Percentiles rank a stretch among this genome's conserved stretches.
These are phyloP conservation scores for Salix koriyanagi DNA, from an alignment of 345 rosid genomes.

Conservation along the genomic window DNA sequence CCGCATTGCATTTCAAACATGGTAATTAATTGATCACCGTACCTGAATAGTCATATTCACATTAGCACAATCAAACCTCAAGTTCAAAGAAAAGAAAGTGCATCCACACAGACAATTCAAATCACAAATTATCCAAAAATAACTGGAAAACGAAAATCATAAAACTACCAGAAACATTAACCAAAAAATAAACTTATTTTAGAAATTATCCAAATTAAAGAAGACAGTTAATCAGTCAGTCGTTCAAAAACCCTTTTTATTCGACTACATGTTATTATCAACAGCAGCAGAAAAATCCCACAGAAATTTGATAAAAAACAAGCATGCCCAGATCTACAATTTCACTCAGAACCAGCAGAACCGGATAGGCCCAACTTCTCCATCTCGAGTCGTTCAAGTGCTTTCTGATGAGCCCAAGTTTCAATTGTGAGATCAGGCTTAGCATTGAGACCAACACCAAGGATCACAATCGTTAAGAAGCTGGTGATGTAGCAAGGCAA, in stretches of 20 bases:
- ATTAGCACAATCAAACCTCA: neutral
- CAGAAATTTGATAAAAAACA: neutral
- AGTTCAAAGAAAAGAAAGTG: neutral
- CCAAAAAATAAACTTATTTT: neutral
- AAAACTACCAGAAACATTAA: neutral
- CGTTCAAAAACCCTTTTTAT: slow-evolving; percentile 10
- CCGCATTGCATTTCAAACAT: too few relatives aligned
- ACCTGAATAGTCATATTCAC: neutral
- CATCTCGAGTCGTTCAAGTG: slow-evolving; percentile 72
- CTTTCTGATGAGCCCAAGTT: slow-evolving; percentile 99
- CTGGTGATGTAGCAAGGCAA: slow-evolving; percentile 96
- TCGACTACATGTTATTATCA: slow-evolving; percentile 3
- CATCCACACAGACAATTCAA: neutral
- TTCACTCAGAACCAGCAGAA: slow-evolving; percentile 20
- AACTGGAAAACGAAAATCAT: neutral
- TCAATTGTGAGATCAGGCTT: slow-evolving; percentile 98
- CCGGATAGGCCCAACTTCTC: slow-evolving; percentile 41
- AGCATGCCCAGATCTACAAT: neutral
- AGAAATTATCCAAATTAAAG: neutral
- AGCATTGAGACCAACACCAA: slow-evolving; percentile 95
- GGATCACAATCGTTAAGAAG: slow-evolving; percentile 89
- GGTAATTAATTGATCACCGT: too few relatives aligned
- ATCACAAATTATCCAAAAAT: neutral
- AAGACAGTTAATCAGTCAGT: neutral
- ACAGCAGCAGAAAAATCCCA: neutral